Conservation (phyloP, 1,139 yeast genomes). For the Chernovozyma sophiae-reginae region DNA sequence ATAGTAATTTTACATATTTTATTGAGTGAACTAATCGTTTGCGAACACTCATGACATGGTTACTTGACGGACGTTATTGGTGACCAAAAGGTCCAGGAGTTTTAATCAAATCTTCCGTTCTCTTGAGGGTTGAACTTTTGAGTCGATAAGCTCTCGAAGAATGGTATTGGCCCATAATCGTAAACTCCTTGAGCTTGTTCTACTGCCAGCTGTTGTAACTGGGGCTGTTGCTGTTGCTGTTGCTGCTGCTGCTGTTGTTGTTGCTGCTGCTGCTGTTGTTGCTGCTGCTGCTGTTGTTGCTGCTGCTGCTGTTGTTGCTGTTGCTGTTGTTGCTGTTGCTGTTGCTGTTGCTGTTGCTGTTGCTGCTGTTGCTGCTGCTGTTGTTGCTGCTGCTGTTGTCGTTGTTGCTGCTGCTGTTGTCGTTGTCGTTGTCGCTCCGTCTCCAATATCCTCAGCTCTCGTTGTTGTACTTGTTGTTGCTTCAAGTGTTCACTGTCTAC, state of each 20-base stretch:
- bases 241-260: constrained; percentile 3
- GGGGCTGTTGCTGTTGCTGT: constrained; percentile 2
- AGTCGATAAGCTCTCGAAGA: not conserved
- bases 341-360: constrained; percentile 3
- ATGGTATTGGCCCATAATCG: not conserved
- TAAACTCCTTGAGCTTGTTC: not conserved
- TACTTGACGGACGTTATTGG: too few species aligned
- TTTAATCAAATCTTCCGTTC: not conserved
- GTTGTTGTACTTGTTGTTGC: not conserved
- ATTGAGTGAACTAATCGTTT: too few species aligned
- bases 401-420: constrained; percentile 1
- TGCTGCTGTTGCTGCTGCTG: constrained; percentile 3
- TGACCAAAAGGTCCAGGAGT: too few species aligned
- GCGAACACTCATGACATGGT: too few species aligned
- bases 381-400: constrained; percentile 3
- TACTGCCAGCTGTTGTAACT: not conserved
- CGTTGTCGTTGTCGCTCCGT: not conserved
- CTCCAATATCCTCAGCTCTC: too few species aligned
- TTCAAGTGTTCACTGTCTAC: not conserved
- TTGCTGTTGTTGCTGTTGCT: not conserved
- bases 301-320: not conserved
- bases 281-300: constrained; percentile 1
- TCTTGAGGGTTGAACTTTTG: too few species aligned
- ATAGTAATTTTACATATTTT: too few species aligned
- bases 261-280: constrained; percentile 3